These are phyloP conservation scores for Dendrothele bispora DNA, from an alignment of 768 basidiomycete species.

Conservation along the genomic window DNA sequence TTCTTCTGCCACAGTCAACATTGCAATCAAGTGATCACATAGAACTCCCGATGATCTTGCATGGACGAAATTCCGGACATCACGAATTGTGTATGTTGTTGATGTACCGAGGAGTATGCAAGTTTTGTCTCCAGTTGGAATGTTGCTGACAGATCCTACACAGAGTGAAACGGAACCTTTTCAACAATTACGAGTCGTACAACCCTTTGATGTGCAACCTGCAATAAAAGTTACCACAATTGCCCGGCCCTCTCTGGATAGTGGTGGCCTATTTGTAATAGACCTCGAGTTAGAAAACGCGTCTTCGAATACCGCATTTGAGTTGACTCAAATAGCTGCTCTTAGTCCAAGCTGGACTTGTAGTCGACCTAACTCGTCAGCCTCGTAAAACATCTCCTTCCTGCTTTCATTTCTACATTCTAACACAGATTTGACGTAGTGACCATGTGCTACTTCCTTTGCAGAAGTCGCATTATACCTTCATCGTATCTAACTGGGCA, in stretches of 20 bases:
- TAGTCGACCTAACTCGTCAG: constrained; percentile 46
- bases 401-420: constrained; percentile 7
- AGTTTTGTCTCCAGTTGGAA: constrained; percentile 7
- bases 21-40: constrained; percentile 50
- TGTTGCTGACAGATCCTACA: constrained; percentile 4
- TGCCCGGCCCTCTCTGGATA: constrained; percentile 49
- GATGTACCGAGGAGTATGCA: constrained; percentile 61
- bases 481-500: constrained; percentile 41
- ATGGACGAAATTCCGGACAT: constrained; percentile 47
- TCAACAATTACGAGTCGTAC: constrained; percentile 54
- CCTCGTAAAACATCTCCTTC: constrained; percentile 12
- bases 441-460: constrained; percentile 41
- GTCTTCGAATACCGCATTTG: constrained; percentile 37
- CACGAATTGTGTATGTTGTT: constrained; percentile 62
- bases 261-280: constrained; percentile 50
- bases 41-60: constrained; percentile 53
- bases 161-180: constrained; percentile 54
- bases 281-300: constrained; percentile 59
- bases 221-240: constrained; percentile 54
- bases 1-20: constrained; percentile 36
- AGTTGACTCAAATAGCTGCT: constrained; percentile 57
- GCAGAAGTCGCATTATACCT: constrained; percentile 46
- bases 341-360: constrained; percentile 72
- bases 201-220: constrained; percentile 58
- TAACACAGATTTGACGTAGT: constrained; percentile 33